Base-by-base conservation (phyloP, 768 basidiomycete genomes). In the Boletus sp. region DNA sequence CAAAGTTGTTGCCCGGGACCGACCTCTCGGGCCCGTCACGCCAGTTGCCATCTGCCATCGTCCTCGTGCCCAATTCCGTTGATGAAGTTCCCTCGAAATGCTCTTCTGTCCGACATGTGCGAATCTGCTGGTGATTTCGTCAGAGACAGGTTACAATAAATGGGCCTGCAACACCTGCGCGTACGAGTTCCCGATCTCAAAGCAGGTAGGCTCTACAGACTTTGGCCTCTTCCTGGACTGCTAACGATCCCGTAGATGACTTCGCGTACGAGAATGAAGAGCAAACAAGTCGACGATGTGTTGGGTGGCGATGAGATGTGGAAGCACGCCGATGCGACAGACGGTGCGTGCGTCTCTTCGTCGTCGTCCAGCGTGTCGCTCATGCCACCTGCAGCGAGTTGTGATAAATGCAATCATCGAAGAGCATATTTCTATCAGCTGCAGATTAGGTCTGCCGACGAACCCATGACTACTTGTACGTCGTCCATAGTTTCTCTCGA, bases 241-340 rank as follows among this genome's bases (percentile, higher is more conserved):
- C 21, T 47, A 8, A 56, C 46, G 5, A 7, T 7, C n/a, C 13
- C 5, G 9, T 19, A 97, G 91, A 94, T 97, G 84, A 97, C 94
- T 7, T 90, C 92, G 49, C 78, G 95, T 42, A 93, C 88, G 29
- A 83, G 83, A 52, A 77, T 97, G 47, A 86, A 85, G 60, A 80
- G 90, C n/a, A 98, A 98, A 65, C 82, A 87, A 61, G 88, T 93
- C 13, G 97, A 99, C 68, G 97, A 98, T 64, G 95, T 99, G 7
- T 77, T 98, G 27, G 97, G 96, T 47, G 94, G 93, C 4, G 93
- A 91, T 35, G 91, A 93, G 55, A 85, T 85, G 72, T 97, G 95
- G 93, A 88, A 87, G 52, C 90, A 97, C 70, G 95, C 94, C 3
- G 95, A 96, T 70, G 83, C 86, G 45, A 93, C 89, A 0, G 79